Evolutionary conservation across 1,139 yeast species (phyloP).

Genomic region (Geotrichum restrictum): DNA sequence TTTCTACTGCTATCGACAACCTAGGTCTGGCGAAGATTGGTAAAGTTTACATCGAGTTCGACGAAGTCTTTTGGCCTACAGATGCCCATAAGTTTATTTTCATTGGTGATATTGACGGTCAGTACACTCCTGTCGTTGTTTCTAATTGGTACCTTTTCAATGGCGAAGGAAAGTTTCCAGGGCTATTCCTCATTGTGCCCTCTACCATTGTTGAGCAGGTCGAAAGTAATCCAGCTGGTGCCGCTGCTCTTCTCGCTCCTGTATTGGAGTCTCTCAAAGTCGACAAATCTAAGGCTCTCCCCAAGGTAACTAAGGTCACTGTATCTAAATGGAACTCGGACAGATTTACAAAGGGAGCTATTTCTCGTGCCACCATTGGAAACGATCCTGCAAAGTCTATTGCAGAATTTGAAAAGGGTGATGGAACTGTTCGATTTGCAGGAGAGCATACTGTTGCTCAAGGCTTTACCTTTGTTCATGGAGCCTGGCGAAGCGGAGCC

Average conservation of each 20-base stretch:
- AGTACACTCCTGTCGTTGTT: conserved; percentile 50
- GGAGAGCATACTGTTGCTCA: conserved; percentile 78
- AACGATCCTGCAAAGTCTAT: conserved; percentile 63
- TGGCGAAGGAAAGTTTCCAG: conserved; percentile 28
- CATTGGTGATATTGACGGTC: conserved; percentile 29
- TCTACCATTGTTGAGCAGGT: conserved; percentile 52
- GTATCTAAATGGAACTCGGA: conserved; percentile 67
- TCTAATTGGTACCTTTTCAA: conserved; percentile 43
- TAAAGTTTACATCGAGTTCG: conserved; percentile 73
- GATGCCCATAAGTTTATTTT: conserved; percentile 50
- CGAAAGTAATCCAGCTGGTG: conserved; percentile 43
- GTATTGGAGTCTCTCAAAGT: conserved; percentile 35
- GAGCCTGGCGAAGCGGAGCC: conserved; percentile 73
- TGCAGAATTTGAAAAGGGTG: conserved; percentile 54
- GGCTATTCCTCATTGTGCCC: conserved; percentile 29
- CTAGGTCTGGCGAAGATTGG: conserved; percentile 72
- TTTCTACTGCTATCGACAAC: conserved; percentile 46
- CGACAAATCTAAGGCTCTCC: conserved; percentile 29
- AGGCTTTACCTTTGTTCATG: conserved; percentile 84
- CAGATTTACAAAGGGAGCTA: conserved; percentile 69
- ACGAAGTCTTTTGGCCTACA: conserved; percentile 62
- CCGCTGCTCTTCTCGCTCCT: conserved; percentile 49
- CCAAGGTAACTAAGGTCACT: conserved; percentile 54
- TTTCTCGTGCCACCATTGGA: conserved; percentile 61
- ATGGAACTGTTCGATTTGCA: conserved; percentile 64